phyloP scores from a whole-genome alignment of 1,284 basidiomycete species.

The Ustilago trichophora region DNA sequence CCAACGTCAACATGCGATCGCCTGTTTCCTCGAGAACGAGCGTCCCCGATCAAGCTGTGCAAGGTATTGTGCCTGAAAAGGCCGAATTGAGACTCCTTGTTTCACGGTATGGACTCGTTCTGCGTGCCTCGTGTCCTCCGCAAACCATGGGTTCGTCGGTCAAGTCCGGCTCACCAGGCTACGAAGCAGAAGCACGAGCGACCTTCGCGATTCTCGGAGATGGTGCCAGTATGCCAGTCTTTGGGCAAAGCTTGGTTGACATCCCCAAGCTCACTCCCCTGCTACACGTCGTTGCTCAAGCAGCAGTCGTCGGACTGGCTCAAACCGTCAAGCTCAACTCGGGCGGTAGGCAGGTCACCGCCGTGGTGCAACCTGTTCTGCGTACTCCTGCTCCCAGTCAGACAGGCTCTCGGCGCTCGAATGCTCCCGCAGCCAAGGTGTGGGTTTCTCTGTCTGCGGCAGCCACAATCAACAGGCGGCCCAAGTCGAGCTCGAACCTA shows the following conservation, averaged over 20 bases:
- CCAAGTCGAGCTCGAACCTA: too few relatives aligned
- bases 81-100: slow-evolving; percentile 20
- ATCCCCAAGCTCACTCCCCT: slow-evolving; percentile 16
- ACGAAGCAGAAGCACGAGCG: slow-evolving; percentile 1
- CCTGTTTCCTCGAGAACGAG: not conserved
- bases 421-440: slow-evolving; percentile 12
- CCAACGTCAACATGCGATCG: not conserved
- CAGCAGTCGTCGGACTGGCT: slow-evolving; percentile 16
- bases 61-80: too few relatives aligned
- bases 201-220: slow-evolving; percentile 7
- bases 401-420: not conserved
- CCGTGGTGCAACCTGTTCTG: slow-evolving; percentile 20
- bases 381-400: not conserved
- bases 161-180: too few relatives aligned
- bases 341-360: slow-evolving; percentile 2
- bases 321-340: slow-evolving; percentile 12
- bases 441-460: slow-evolving; percentile 18
- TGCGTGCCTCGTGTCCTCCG: not conserved
- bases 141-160: too few relatives aligned
- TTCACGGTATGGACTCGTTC: slow-evolving; percentile 23
- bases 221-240: not conserved
- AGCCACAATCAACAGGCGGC: too few relatives aligned
- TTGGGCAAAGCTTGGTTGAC: slow-evolving; percentile 23
- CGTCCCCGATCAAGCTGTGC: too few relatives aligned
- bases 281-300: slow-evolving; percentile 24